Base-by-base conservation (phyloP, 371 early-diverging fungal species). In the Chytridiales sp. region DNA sequence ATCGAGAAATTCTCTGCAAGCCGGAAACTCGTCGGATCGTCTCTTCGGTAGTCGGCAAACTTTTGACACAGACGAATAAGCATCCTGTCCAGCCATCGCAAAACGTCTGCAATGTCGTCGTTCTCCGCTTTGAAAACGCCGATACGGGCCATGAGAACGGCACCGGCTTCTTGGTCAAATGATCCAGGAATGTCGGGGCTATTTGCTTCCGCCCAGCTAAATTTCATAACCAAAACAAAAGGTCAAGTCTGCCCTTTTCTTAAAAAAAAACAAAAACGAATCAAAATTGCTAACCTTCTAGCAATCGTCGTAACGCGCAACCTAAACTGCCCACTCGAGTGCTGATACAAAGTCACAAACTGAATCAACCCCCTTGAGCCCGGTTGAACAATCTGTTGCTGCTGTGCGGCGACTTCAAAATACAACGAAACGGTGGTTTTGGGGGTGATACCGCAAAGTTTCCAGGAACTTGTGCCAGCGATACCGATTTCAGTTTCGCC, bases 91-190 rank as follows among this genome's bases (percentile, higher is more conserved):
- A 99, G 77, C 94, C 99, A 98, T 56, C 98, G 83, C 63, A 99
- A 78, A 8, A 99, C 98, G 75, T 99, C 99, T 2, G 96, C 92
- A 6, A 94, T 95, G 76, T 99, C 98, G 68, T 99, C 99, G 56
- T 92, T 85, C 62, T 98, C 95, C 29, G 94, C 92, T 81, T 98
- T 98, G 79, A 93, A 93, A 13, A 91, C 91, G 3, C 97, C 96
- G 61, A 98, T 95, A 72, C 99, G 91, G 2, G 99, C 92, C 94
- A 99, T 99, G 49, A 98, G 82, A 4, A 98, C 98, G 3, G 96
- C 95, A 1, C 99, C 93, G 0, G 99, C 98, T 76, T 99, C 99
- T 74, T 99, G 99, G 74, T 99, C 99, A 70, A 99, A 99, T 1
- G 93, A 89, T 13, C 81, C 85, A 3, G 89, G 83, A 48, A 99